phyloP scores from a whole-genome alignment of 306 rosid genomes.

The Casuarina glauca region DNA sequence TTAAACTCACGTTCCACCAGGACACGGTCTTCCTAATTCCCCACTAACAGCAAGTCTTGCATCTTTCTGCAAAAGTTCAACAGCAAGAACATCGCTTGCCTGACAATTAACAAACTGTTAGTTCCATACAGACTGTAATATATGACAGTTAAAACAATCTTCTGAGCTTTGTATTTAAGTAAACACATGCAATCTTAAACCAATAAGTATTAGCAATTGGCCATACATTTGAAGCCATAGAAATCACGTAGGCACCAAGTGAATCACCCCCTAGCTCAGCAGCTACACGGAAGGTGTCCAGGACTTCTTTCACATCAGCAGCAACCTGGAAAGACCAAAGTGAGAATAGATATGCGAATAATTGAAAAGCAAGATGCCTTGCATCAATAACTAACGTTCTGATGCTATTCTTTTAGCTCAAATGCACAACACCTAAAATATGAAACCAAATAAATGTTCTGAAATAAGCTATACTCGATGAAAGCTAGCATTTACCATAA shows the following conservation, averaged over 20 bases:
- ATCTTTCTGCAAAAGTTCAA: slow-evolving; percentile 94
- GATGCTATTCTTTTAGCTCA: not conserved
- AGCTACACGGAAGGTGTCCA: slow-evolving; percentile 78
- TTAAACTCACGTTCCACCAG: slow-evolving; percentile 82
- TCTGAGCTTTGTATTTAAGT: slow-evolving; percentile 2
- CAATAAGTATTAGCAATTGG: slow-evolving; percentile 18
- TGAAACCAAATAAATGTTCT: no score
- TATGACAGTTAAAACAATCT: not conserved
- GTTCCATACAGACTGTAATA: not conserved
- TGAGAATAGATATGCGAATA: slow-evolving; percentile 4
- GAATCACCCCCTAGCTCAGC: slow-evolving; percentile 90
- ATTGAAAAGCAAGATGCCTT: slow-evolving; percentile 15
- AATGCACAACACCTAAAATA: no score
- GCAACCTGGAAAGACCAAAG: slow-evolving; percentile 58
- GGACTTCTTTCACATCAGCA: slow-evolving; percentile 70
- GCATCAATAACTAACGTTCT: not conserved
- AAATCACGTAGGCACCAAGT: slow-evolving; percentile 94
- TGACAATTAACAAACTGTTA: slow-evolving; percentile 36
- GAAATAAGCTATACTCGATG: no score
- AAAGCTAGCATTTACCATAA: no score
- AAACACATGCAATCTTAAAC: slow-evolving; percentile 14
- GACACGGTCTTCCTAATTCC: slow-evolving; percentile 78
- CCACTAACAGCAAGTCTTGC: slow-evolving; percentile 85
- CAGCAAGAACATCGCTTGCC: slow-evolving; percentile 98
- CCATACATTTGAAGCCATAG: slow-evolving; percentile 91